These are phyloP conservation scores for Fraxinus velutina DNA, from an alignment of 305 asterid genomes.

Conservation along the genomic window DNA sequence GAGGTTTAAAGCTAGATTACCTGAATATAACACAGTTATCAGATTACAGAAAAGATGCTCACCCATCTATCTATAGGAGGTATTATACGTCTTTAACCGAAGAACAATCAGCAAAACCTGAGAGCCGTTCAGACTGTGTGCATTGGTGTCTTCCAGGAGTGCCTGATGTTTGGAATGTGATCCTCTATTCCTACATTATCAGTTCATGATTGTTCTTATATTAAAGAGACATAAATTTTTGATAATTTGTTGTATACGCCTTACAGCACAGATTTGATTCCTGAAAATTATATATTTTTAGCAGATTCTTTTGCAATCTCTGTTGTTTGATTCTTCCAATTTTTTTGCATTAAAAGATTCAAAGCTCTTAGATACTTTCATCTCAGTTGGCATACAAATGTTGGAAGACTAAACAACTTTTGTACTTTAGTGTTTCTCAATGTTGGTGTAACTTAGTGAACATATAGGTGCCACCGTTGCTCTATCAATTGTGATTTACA, in stretches of 20 bases:
- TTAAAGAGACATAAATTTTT: not conserved
- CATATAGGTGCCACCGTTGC: not conserved
- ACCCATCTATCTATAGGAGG: constrained; percentile 32
- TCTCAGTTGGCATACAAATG: not conserved
- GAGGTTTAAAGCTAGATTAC: constrained; percentile 27
- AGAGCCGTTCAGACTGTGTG: constrained; percentile 45
- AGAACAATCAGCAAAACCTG: constrained; percentile 34
- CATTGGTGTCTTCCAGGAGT: constrained; percentile 95
- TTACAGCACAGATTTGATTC: not conserved
- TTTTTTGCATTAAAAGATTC: not conserved
- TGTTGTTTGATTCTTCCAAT: not conserved
- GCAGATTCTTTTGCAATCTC: not conserved
- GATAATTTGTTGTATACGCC: not conserved
- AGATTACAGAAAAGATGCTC: constrained; percentile 41
- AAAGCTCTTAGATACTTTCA: not conserved
- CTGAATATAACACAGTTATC: constrained; percentile 39
- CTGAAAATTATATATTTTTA: too few species aligned
- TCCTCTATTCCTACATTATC: constrained; percentile 52
- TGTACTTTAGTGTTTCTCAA: not conserved
- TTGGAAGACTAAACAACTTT: not conserved
- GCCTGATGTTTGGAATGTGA: constrained; percentile 75
- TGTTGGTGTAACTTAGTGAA: not conserved
- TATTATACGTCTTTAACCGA: not conserved
- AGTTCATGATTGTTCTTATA: not conserved
- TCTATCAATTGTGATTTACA: not conserved